A percentile compares a stretch with the other conserved stretches of the same genome.
Conservation (phyloP, 257 asterid species). For the Solanum okadae region DNA sequence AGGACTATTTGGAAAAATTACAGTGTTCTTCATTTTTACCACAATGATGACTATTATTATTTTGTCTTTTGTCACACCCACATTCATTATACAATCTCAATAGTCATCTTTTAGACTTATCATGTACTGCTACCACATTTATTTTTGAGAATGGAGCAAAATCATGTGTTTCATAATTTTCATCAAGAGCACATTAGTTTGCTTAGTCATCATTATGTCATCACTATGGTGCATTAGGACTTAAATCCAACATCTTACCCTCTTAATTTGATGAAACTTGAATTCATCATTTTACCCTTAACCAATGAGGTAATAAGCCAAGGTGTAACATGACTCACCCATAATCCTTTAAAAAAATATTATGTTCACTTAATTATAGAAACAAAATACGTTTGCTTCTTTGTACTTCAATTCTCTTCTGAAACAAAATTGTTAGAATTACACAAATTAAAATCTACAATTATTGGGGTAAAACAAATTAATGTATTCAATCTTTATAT, state of each 20-base stretch:
- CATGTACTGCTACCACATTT: neutral
- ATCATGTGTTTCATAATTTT: neutral
- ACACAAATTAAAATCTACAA: neutral
- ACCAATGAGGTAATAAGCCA: neutral
- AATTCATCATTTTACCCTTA: neutral
- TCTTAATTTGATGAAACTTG: neutral
- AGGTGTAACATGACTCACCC: neutral
- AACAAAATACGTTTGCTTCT: neutral
- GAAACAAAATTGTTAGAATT: neutral
- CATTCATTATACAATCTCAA: neutral
- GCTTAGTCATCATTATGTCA: too few species aligned
- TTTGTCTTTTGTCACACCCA: neutral
- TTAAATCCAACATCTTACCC: neutral
- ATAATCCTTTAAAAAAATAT: too few species aligned
- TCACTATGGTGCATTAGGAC: neutral
- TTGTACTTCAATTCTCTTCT: neutral
- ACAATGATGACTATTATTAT: neutral
- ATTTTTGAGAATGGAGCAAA: neutral
- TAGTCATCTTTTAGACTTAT: neutral
- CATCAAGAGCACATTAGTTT: neutral
- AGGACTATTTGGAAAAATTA: neutral
- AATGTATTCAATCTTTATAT: neutral
- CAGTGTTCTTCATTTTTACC: neutral
- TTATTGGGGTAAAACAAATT: neutral
- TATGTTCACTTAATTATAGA: neutral